Evolutionary conservation across 257 asterid genomes (phyloP), one percentile per base, ranked within the genome.

Genomic region (Jaltomata sinuosa): DNA sequence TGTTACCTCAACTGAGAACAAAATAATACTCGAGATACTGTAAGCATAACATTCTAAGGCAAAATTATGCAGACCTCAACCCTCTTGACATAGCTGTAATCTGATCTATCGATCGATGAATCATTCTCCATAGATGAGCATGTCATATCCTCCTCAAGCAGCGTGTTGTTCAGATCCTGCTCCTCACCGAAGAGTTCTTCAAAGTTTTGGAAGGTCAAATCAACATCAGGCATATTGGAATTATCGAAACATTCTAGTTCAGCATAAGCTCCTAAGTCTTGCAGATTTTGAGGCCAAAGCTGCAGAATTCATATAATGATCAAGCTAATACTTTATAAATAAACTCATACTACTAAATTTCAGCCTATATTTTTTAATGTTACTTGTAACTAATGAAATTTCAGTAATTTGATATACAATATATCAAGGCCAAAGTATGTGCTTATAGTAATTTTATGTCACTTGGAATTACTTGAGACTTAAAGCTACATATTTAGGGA

Each of bases 281-380:
- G 97, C 93, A 93, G 92, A 80, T 90, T 92, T 85, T 94, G 97
- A 85, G 89, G 91, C 99, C 99, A 94, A 64, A 91, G 89, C 99
- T 94, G 94, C 93, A 88, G 74, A 81, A 40, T 57, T 25, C 84
- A 25, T 22, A 47, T 19, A n/a, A 77, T 76, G n/a, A 76, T 42
- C 57, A 52, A 47, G 61, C 22, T 76, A 8, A 16, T 6, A 31
- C 40, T 45, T 6, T 72, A 49, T 36, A 11, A 9, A 25, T 22
- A 59, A 22, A 10, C 34, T 55, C 64, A 54, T 8, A 59, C 67
- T 59, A 21, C 62, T 54, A 25, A 6, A 62, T 12, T 29, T 62
- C 38, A 11, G 18, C 69, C 21, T 61, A 61, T 25, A 29, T 12
- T 61, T 25, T 29, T 12, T 62, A 27, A 62, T 27, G 34, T 62